Conservation (phyloP, 1,284 basidiomycete genomes). For the Moesziomyces sp. region DNA sequence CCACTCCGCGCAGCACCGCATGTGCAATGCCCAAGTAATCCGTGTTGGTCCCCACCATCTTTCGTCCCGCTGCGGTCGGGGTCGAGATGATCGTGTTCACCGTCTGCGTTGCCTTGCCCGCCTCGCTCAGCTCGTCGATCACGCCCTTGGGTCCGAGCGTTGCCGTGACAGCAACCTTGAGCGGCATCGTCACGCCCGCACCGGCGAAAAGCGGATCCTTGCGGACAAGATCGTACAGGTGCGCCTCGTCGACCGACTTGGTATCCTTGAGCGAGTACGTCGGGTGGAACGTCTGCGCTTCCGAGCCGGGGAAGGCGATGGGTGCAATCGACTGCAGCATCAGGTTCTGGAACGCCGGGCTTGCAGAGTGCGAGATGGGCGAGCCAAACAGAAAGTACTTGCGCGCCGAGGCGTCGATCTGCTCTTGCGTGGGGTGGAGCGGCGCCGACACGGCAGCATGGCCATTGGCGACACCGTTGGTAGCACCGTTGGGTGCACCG, state of each 20-base stretch:
- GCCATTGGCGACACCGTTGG: neutral
- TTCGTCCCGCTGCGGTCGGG: constrained; percentile 21
- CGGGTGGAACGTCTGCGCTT: constrained; percentile 20
- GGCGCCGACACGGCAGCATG: constrained; percentile 13
- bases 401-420: constrained; percentile 38
- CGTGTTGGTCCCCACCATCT: constrained; percentile 56
- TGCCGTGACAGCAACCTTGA: constrained; percentile 48
- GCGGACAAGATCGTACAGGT: constrained; percentile 32
- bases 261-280: constrained; percentile 54
- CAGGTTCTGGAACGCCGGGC: constrained; percentile 53
- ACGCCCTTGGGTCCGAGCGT: constrained; percentile 29
- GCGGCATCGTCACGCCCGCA: constrained; percentile 51
- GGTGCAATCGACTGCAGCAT: constrained; percentile 43
- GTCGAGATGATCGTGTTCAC: constrained; percentile 54
- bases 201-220: constrained; percentile 49
- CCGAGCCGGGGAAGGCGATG: constrained; percentile 20
- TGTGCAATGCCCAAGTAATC: constrained; percentile 53
- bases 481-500: neutral
- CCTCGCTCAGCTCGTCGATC: constrained; percentile 49
- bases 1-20: constrained; percentile 41
- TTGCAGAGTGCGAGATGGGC: constrained; percentile 55
- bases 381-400: constrained; percentile 51
- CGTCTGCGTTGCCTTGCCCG: constrained; percentile 43
- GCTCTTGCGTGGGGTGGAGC: constrained; percentile 41
- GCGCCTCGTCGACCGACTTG: constrained; percentile 41